Evolutionary conservation across 148 eudicot species (phyloP), one percentile per base, ranked within the genome.

Genomic region (Rheum nobile): DNA sequence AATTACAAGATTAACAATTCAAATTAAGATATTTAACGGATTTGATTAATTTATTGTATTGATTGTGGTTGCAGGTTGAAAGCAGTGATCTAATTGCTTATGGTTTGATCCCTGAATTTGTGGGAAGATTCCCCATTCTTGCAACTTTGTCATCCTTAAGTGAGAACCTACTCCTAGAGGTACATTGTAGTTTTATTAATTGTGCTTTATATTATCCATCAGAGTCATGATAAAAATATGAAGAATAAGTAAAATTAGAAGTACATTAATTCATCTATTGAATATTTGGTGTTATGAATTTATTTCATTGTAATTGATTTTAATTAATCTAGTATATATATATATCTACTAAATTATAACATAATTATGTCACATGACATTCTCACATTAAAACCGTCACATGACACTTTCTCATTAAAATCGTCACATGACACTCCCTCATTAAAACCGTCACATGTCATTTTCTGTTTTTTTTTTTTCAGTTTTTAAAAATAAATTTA

Each of bases 81-180:
- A 84, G 86, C 78, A 73, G 79, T 42, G 92, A 88, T 77, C 86
- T 88, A 24, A 81, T 85, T 75, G 92, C 92, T 29, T 88, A 88
- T 79, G 92, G 92, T 72, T 80, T 88, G 57, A 88, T 88, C 73
- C 92, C 92, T 63, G 92, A 88, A 77, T 88, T 88, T 80, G 77
- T 86, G 70, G 89, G 92, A 16, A 77, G 92, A 2, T 82, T 88
- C 72, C 89, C 92, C 35, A 76, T 88, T 76, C 42, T 88, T 71
- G 89, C 83, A 73, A 86, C 81, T 71, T 82, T 85, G 70, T 82
- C 89, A 71, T 85, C 88, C 71, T 74, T 88, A 52, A 82, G 77
- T 65, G 92, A 88, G 71, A 87, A 83, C 50, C 89, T 86, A 86
- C 92, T 88, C 75, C 79, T 84, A 44, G 82, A 86, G 89, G 92